Conservation (phyloP, 768 basidiomycete species). For the Crucibulum laeve region DNA sequence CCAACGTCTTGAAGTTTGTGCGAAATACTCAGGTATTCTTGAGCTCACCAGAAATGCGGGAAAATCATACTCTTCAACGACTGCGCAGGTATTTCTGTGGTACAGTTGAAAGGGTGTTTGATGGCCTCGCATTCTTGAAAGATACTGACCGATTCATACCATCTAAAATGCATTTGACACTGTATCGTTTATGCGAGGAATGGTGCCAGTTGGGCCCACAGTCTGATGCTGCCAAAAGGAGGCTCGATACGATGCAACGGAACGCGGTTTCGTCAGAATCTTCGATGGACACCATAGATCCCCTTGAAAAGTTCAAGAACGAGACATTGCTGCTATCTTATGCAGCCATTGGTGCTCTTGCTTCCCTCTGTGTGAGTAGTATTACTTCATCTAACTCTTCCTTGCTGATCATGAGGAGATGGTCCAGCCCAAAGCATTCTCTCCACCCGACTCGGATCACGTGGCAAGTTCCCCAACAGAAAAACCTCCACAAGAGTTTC, state of each 20-base stretch:
- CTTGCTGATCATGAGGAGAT: constrained; percentile 3
- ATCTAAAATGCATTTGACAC: constrained; percentile 65
- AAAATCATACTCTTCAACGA: constrained; percentile 73
- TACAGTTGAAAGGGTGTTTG: constrained; percentile 81
- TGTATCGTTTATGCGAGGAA: constrained; percentile 86
- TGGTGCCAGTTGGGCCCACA: constrained; percentile 88
- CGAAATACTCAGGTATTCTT: constrained; percentile 78
- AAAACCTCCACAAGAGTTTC: constrained; percentile 40
- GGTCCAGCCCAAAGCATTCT: constrained; percentile 73
- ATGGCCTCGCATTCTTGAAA: constrained; percentile 63
- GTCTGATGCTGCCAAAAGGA: constrained; percentile 65
- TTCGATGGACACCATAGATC: constrained; percentile 44
- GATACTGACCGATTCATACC: constrained; percentile 78
- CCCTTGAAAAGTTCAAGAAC: constrained; percentile 56
- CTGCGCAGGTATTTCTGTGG: constrained; percentile 91
- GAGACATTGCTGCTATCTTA: constrained; percentile 72
- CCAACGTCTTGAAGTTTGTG: constrained; percentile 83
- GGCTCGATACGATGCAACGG: constrained; percentile 68
- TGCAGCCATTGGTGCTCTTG: constrained; percentile 82
- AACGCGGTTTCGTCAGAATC: constrained; percentile 56
- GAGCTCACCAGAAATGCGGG: constrained; percentile 64
- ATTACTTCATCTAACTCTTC: neutral
- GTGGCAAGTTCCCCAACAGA: constrained; percentile 68
- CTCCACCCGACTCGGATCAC: constrained; percentile 52
- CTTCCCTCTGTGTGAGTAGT: constrained; percentile 78